Percentiles rank a stretch among this genome's conserved stretches.
Conservation (phyloP, 495 filamentous ascomycete species). For the Neurospora hispaniola region DNA sequence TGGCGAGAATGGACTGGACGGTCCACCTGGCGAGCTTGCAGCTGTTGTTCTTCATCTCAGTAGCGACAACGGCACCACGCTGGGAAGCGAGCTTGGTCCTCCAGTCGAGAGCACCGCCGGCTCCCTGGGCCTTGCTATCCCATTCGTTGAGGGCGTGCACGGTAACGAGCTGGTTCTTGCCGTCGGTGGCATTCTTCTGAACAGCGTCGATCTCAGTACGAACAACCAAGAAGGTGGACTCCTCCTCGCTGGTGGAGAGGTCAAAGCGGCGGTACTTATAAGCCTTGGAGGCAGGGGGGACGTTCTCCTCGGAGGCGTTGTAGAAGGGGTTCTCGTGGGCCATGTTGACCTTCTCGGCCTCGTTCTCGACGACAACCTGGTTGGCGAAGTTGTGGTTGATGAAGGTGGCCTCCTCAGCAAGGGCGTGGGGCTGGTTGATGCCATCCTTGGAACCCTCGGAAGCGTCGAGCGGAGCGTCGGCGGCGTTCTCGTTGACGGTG, state of each 20-base stretch:
- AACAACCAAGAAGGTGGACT: conserved; percentile 83
- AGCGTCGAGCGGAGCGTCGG: conserved; percentile 83
- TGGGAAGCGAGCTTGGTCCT: conserved; percentile 83
- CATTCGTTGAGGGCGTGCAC: conserved; percentile 98
- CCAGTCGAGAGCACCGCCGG: conserved; percentile 92
- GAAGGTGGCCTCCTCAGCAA: conserved; percentile 93
- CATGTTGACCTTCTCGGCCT: conserved; percentile 68
- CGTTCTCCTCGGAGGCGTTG: conserved; percentile 82
- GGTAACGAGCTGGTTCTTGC: conserved; percentile 79
- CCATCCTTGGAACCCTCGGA: conserved; percentile 87
- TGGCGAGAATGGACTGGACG: conserved; percentile 86
- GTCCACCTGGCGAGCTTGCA: conserved; percentile 98
- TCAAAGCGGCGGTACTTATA: conserved; percentile 99
- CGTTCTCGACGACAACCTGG: conserved; percentile 79
- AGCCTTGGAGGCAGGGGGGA: conserved; percentile 84
- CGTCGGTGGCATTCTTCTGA: conserved; percentile 80
- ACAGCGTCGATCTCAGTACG: conserved; percentile 94
- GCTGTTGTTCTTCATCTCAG: conserved; percentile 99
- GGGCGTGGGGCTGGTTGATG: conserved; percentile 82
- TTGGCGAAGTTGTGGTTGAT: conserved; percentile 99
- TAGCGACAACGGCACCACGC: conserved; percentile 91
- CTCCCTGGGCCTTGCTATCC: conserved; percentile 91
- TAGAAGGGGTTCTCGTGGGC: conserved; percentile 93
- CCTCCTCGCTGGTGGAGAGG: conserved; percentile 82
- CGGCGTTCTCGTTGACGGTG: conserved; percentile 98